A percentile compares a stretch with the other conserved stretches of the same genome.
phyloP scores from a whole-genome alignment of 345 rosid species.

The Acer negundo region DNA sequence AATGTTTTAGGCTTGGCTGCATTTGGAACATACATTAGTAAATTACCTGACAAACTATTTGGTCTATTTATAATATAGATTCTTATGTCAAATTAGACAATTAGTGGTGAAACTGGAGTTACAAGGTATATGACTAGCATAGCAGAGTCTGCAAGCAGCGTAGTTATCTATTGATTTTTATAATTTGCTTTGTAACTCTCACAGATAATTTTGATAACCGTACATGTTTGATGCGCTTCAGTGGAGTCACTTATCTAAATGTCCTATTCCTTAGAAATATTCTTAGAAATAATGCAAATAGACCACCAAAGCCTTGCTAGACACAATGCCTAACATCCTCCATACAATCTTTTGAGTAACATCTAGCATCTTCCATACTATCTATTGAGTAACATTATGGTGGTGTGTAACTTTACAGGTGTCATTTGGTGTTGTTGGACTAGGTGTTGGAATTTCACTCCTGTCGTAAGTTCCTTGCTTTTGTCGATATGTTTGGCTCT shows the following conservation, averaged over 20 bases:
- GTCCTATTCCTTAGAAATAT: background rate
- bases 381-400: background rate
- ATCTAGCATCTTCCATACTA: background rate
- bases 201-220: too few relatives aligned
- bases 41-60: too few relatives aligned
- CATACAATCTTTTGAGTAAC: background rate
- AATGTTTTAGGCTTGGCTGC: background rate
- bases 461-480: slow-evolving; percentile 62
- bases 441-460: slow-evolving; percentile 75
- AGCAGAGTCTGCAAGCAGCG: too few relatives aligned
- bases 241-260: background rate
- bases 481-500: background rate
- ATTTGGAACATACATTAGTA: background rate
- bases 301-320: background rate
- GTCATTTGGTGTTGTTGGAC: slow-evolving; percentile 89
- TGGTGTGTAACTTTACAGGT: slow-evolving; percentile 47
- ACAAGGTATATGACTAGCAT: too few relatives aligned
- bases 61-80: background rate
- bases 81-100: background rate
- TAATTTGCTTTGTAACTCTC: too few relatives aligned
- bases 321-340: background rate
- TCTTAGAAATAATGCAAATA: background rate
- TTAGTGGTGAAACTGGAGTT: too few relatives aligned
- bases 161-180: too few relatives aligned
- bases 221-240: background rate